Evolutionary conservation across 2,329 filamentous ascomycete genomes (phyloP).

Genomic region (Apiospora saccharicola): DNA sequence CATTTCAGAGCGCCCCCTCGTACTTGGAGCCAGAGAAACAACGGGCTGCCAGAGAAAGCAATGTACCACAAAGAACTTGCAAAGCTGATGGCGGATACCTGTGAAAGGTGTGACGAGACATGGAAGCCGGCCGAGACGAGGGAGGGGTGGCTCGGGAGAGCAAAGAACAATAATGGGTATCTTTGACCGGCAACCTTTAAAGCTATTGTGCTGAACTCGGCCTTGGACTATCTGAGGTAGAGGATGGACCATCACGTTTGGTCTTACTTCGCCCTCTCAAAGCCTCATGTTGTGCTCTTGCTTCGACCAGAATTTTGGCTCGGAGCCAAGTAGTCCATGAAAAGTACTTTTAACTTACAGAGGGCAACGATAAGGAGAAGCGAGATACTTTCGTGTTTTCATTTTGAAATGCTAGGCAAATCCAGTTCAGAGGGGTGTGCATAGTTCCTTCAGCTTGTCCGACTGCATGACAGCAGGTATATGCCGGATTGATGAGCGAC

Average conservation of each 20-base stretch:
- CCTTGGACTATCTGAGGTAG: neutral
- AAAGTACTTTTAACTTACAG: neutral
- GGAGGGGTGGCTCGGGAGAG: constrained; percentile 18
- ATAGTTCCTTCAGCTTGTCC: constrained; percentile 1
- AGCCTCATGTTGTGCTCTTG: neutral
- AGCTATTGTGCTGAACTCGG: neutral
- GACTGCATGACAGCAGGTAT: neutral
- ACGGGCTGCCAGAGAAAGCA: constrained; percentile 25
- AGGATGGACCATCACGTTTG: neutral
- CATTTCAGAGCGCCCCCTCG: neutral
- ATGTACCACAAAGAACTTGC: constrained; percentile 27
- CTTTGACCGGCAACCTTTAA: neutral
- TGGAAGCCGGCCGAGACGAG: constrained; percentile 27
- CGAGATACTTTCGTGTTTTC: neutral
- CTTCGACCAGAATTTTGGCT: neutral
- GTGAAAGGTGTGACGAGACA: constrained; percentile 44
- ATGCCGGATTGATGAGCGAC: neutral
- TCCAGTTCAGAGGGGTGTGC: neutral
- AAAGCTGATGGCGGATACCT: constrained; percentile 47
- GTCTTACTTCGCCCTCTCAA: neutral
- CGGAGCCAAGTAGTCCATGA: neutral
- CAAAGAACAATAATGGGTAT: neutral
- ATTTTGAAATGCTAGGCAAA: neutral
- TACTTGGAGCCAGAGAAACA: neutral
- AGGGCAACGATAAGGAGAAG: neutral